Evolutionary conservation across 1,139 yeast species (phyloP), one percentile per base, ranked within the genome.

Genomic region (Pichia sp.): DNA sequence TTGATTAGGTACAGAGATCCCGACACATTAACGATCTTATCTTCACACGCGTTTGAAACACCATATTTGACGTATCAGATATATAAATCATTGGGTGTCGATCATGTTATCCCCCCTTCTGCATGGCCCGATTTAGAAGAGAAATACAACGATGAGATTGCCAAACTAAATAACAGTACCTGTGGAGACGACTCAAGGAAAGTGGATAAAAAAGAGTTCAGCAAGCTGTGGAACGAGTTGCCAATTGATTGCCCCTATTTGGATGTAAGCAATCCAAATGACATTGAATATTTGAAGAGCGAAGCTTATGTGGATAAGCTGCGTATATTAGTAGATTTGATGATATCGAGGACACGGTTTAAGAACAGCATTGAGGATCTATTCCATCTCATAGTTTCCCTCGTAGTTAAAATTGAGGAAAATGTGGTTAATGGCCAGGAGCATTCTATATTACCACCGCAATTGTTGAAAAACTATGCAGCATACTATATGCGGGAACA

Each of bases 221-320:
- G 34, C 10, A 42, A 51, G 5, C 56, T 54, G 36, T 53, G 59
- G 53, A 47, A 49, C 13, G 54, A 53, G 34, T 40, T 42, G 23
- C 43, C 54, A 8, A 53, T 60, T 11, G 42, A 16, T 29, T 16
- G 57, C 4, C 63, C 63, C 15, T 61, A 41, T 44, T 32, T 54
- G 11, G 52, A 59, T 51, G 19, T 8, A 1, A 8, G 8, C 4
- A 48, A 57, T 41, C 57, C 57, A 3, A 8, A 13, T 7, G 54
- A 57, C 49, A 29, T 57, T 19, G 49, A 51, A 7, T 41, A 16
- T 19, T 38, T 58, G 5, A 48, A 47, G 23, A 36, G 41, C 6
- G 59, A 48, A 19, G 47, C 51, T 40, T 58, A 57, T 55, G 53
- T 53, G 50, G 59, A 58, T 45, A 58, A 57, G 54, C 47, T 58